These are phyloP conservation scores for Xylaria sp. DNA, from an alignment of 2,329 filamentous ascomycete species.

Conservation along the genomic window DNA sequence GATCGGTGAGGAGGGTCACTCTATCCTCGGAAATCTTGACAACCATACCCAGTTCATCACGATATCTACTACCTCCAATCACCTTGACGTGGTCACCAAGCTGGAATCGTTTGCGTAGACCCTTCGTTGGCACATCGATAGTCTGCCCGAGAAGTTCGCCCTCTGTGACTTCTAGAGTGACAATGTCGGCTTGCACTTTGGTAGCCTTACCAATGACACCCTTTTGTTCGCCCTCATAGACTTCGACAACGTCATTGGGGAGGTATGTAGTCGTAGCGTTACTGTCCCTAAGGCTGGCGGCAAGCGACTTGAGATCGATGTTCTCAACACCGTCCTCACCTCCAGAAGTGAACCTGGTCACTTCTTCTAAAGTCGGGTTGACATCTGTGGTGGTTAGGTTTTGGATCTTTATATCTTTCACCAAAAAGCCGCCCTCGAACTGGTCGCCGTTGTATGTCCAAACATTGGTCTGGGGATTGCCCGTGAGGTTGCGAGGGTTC, in stretches of 20 bases:
- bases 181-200: conserved; percentile 90
- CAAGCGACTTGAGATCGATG: conserved; percentile 89
- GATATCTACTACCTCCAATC: conserved; percentile 92
- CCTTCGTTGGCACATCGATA: conserved; percentile 93
- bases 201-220: conserved; percentile 88
- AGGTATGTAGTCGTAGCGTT: conserved; percentile 86
- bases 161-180: conserved; percentile 85
- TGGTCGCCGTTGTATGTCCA: conserved; percentile 90
- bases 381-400: conserved; percentile 88
- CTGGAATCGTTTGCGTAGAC: conserved; percentile 90
- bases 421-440: conserved; percentile 91
- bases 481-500: conserved; percentile 71
- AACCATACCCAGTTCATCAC: conserved; percentile 96
- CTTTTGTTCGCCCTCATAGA: conserved; percentile 94
- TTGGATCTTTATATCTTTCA: conserved; percentile 93
- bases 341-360: conserved; percentile 90
- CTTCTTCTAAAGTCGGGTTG: conserved; percentile 92
- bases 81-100: conserved; percentile 98
- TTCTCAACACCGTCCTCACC: conserved; percentile 94
- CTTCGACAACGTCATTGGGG: conserved; percentile 94
- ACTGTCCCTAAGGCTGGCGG: conserved; percentile 87
- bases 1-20: conserved; percentile 92
- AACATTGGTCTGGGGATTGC: conserved; percentile 80
- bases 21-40: conserved; percentile 92
- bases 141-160: conserved; percentile 84